Evolutionary conservation across 306 rosid species (phyloP).

Genomic region (Astragalus glycyphyllos): DNA sequence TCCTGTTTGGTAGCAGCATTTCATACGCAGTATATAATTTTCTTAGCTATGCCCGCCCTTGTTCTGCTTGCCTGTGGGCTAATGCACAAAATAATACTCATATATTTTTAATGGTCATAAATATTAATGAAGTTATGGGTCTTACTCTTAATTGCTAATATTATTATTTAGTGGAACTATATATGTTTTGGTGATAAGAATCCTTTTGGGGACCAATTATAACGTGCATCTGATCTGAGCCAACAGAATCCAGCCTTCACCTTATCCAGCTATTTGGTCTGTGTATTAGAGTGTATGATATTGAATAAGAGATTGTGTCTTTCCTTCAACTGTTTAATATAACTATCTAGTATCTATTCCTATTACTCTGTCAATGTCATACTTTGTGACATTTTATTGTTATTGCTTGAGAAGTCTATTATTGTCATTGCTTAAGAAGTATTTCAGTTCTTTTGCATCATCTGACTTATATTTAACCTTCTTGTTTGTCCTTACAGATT

Average conservation of each 20-base stretch:
- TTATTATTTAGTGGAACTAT: constrained; percentile 18
- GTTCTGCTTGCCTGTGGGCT: constrained; percentile 1
- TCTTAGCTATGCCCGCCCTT: background rate
- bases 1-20: constrained; percentile 1
- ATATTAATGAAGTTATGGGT: background rate
- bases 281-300: constrained; percentile 9
- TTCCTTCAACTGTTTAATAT: background rate
- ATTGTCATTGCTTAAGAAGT: background rate
- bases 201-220: background rate
- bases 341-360: background rate
- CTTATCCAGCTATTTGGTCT: constrained; percentile 20
- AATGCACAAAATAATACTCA: background rate
- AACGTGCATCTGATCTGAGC: background rate
- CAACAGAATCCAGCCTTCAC: constrained; percentile 2
- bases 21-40: background rate
- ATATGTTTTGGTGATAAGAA: background rate
- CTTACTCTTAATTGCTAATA: background rate
- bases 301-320: background rate
- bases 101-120: background rate
- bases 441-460: constrained; percentile 14
- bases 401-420: constrained; percentile 25
- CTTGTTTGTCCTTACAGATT: constrained; percentile 60
- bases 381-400: background rate
- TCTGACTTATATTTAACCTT: background rate
- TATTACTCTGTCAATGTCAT: background rate